Percentiles rank a stretch among this genome's conserved stretches.
phyloP scores from a whole-genome alignment of 2,329 filamentous ascomycete species.

The Apiospora koreana region DNA sequence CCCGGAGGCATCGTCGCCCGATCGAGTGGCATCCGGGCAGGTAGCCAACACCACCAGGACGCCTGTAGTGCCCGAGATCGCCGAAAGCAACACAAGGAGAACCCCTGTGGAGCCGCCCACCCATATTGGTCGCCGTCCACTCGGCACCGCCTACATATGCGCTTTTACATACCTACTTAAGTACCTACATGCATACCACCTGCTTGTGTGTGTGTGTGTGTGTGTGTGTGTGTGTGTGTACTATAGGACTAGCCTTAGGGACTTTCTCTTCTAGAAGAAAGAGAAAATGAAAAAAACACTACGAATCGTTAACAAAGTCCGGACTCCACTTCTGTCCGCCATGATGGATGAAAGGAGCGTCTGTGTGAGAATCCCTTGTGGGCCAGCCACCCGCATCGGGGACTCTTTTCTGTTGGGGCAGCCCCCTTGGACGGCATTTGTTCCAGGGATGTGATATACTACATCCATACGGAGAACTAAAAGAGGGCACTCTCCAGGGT shows the following conservation, averaged over 20 bases:
- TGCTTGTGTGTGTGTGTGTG: too few species aligned
- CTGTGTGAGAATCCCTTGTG: not conserved
- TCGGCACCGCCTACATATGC: not conserved
- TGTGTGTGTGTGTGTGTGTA: too few species aligned
- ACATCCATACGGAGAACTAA: too few species aligned
- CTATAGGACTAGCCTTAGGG: not conserved
- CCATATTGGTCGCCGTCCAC: not conserved
- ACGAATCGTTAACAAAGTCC: not conserved
- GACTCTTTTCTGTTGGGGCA: not conserved
- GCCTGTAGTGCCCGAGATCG: slow-evolving; percentile 12
- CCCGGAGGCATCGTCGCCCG: too few species aligned
- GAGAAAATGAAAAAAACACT: too few species aligned
- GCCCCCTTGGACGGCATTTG: not conserved
- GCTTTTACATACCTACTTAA: not conserved
- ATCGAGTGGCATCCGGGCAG: not conserved
- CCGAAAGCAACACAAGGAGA: not conserved
- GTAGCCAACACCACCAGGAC: not conserved
- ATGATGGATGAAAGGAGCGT: too few species aligned
- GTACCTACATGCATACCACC: not conserved
- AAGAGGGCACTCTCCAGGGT: too few species aligned
- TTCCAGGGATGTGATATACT: too few species aligned
- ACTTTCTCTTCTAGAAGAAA: too few species aligned
- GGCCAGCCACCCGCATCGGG: slow-evolving; percentile 1
- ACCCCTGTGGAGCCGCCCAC: not conserved
- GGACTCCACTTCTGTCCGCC: not conserved